These are phyloP conservation scores for Salvia hispanica DNA, from an alignment of 257 asterid species.

Conservation along the genomic window DNA sequence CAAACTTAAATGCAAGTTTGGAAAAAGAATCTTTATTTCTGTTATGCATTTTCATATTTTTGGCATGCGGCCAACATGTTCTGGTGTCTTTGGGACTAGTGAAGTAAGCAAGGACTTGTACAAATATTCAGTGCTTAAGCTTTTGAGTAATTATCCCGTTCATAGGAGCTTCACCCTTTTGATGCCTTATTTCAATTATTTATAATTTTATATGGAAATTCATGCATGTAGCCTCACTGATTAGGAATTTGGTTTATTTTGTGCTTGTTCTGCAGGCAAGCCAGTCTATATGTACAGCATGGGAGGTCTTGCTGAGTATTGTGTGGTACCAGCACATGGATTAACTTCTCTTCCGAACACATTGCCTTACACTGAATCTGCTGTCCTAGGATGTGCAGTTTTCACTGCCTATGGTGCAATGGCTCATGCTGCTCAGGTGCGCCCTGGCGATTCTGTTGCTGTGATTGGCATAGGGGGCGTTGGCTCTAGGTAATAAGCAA, in stretches of 20 bases:
- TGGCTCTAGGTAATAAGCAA: conserved; percentile 79
- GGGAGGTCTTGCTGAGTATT: conserved; percentile 99
- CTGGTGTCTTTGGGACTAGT: neutral
- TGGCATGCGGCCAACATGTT: neutral
- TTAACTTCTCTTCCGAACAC: conserved; percentile 73
- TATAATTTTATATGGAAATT: neutral
- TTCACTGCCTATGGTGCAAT: conserved; percentile 99
- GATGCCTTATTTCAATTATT: neutral
- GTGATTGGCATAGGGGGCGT: conserved; percentile 98
- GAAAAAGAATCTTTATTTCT: neutral
- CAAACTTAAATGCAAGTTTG: neutral
- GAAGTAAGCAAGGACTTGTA: conserved; percentile 9
- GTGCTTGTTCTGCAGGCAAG: conserved; percentile 62
- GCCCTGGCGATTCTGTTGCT: conserved; percentile 88
- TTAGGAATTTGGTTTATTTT: conserved; percentile 27
- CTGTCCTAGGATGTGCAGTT: conserved; percentile 94
- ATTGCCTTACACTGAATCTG: conserved; percentile 90
- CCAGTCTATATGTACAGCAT: conserved; percentile 98
- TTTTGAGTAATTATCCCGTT: conserved; percentile 11
- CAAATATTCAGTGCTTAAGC: neutral
- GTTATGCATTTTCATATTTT: neutral
- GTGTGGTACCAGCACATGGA: conserved; percentile 95
- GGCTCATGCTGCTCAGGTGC: conserved; percentile 98
- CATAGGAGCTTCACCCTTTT: conserved; percentile 8
- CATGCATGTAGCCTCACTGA: conserved; percentile 26